These are phyloP conservation scores for Mycena maculata DNA, from an alignment of 768 basidiomycete genomes.

Conservation along the genomic window DNA sequence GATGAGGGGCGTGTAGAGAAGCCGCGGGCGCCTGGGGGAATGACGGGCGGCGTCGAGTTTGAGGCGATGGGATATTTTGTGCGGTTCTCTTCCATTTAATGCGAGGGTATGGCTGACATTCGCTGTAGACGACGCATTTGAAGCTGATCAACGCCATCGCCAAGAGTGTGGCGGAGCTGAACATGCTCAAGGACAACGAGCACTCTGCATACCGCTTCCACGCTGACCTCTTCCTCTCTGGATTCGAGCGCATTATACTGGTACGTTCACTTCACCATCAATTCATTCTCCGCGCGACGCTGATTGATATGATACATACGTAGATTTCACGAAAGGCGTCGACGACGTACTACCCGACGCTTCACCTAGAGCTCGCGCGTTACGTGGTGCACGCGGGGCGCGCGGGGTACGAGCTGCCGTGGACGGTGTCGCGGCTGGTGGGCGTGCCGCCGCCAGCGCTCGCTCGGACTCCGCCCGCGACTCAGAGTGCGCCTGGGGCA, in stretches of 20 bases:
- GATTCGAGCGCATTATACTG: slow-evolving; percentile 89
- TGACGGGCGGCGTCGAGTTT: slow-evolving; percentile 98
- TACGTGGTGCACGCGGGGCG: slow-evolving; percentile 78
- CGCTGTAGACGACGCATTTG: slow-evolving; percentile 83
- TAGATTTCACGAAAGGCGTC: slow-evolving; percentile 97
- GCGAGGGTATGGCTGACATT: background rate
- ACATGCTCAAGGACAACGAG: slow-evolving; percentile 74
- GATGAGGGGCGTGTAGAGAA: slow-evolving; percentile 89
- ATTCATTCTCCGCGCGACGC: background rate
- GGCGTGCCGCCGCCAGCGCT: slow-evolving; percentile 79
- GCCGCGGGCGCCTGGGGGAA: slow-evolving; percentile 94
- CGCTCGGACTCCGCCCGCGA: slow-evolving; percentile 60
- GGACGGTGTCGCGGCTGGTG: slow-evolving; percentile 81
- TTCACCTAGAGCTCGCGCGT: slow-evolving; percentile 93
- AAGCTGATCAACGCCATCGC: slow-evolving; percentile 87
- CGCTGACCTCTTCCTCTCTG: slow-evolving; percentile 87
- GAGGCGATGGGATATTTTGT: slow-evolving; percentile 98
- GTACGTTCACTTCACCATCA: slow-evolving; percentile 54
- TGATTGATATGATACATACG: slow-evolving; percentile 3
- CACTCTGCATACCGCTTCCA: slow-evolving; percentile 88
- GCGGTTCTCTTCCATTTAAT: slow-evolving; percentile 31
- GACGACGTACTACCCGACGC: slow-evolving; percentile 90
- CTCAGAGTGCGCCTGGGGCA: slow-evolving; percentile 33
- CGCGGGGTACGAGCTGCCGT: slow-evolving; percentile 83
- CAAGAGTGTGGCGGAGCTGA: slow-evolving; percentile 70